These are phyloP conservation scores for Fraxinus sp. DNA, from an alignment of 305 asterid species.

Conservation along the genomic window DNA sequence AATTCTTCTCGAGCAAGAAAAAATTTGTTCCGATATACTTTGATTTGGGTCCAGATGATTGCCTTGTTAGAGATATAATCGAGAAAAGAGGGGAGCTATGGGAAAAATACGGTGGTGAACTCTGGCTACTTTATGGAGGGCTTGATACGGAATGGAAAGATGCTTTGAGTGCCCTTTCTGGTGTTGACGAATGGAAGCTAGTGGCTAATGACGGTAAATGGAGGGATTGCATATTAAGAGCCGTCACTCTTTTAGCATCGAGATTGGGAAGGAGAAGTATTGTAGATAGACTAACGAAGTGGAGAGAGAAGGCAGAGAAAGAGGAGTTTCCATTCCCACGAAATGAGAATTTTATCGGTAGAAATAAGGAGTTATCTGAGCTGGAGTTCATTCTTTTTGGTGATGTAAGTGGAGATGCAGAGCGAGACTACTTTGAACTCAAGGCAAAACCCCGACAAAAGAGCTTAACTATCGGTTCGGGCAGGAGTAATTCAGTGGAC, in stretches of 20 bases:
- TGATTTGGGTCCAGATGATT: slow-evolving; percentile 81
- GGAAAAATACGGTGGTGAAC: slow-evolving; percentile 91
- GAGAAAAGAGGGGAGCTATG: slow-evolving; percentile 90
- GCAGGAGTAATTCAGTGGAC: slow-evolving; percentile 62
- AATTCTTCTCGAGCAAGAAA: slow-evolving; percentile 82
- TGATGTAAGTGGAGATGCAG: slow-evolving; percentile 73
- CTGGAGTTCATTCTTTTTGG: slow-evolving; percentile 91
- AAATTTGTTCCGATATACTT: slow-evolving; percentile 89
- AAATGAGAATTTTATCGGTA: slow-evolving; percentile 77
- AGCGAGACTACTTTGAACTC: slow-evolving; percentile 73
- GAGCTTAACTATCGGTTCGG: slow-evolving; percentile 73
- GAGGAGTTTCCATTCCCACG: slow-evolving; percentile 81
- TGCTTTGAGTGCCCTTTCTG: slow-evolving; percentile 65
- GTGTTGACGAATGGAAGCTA: slow-evolving; percentile 87
- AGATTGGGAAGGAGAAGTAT: slow-evolving; percentile 86
- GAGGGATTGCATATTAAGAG: slow-evolving; percentile 84
- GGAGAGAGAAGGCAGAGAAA: slow-evolving; percentile 82
- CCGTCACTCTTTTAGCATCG: slow-evolving; percentile 79
- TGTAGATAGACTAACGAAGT: slow-evolving; percentile 69
- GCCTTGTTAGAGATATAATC: slow-evolving; percentile 77
- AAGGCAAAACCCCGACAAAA: slow-evolving; percentile 60
- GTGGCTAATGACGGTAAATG: slow-evolving; percentile 83
- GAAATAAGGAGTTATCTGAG: slow-evolving; percentile 84
- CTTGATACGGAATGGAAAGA: slow-evolving; percentile 89
- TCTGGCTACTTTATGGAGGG: slow-evolving; percentile 85